Evolutionary conservation across 169 alveolate species (phyloP), one percentile per base, ranked within the genome.

Genomic region (Plasmodium adleri): DNA sequence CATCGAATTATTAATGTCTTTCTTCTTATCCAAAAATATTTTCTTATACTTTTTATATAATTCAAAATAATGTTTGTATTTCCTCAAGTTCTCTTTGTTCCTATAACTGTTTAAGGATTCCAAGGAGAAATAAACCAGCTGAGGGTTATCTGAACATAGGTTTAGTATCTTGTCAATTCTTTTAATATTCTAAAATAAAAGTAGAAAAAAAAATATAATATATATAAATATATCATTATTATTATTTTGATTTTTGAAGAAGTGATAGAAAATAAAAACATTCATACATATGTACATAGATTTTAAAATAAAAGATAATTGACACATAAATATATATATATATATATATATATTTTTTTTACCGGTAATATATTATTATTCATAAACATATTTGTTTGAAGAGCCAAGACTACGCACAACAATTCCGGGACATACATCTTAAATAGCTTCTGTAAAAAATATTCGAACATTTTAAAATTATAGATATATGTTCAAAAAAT

Each of bases 351-450:
- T 72, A 49, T 22, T 0, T 24, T 28, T 52, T 49, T 78, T 83
- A 83, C 91, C 28, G 91, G 26, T 13, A 83, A 39, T 17, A 83
- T 83, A 43, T 68, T 83, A 28, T 58, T 83, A 32, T 28, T 72
- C 63, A 67, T 70, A 50, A 83, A 70, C 91, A 83, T 83, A 56
- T 83, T 83, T 47, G 91, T 72, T 26, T 83, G 91, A 1, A 83
- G 83, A 1, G 85, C 85, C 32, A 83, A n/a, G 24, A 68, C 83
- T 8, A 83, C 58, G 45, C 91, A 83, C 12, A 83, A 20, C 32
- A 83, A 20, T 54, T 83, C 91, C 22, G 91, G 91, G 6, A 83
- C 66, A 32, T 75, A 83, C 83, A 83, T 83, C 43, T 83, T 83
- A 68, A 83, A 83, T 6, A 83, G 49, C 15, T 83, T 83, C 91